Conservation (phyloP, 2,329 filamentous ascomycete genomes). For the Beauveria medogensis region DNA sequence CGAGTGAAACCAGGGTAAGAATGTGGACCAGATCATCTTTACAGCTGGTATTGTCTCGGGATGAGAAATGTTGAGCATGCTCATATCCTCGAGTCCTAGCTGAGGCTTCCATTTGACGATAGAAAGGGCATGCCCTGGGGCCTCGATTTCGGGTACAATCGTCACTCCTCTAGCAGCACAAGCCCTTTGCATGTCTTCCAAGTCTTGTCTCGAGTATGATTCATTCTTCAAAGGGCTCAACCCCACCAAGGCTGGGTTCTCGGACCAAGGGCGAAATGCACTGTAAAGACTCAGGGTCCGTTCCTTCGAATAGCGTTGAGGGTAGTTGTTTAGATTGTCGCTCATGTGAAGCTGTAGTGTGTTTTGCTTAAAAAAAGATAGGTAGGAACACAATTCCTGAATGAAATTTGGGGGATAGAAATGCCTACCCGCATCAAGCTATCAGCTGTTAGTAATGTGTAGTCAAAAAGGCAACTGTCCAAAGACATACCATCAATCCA, state of each 20-base stretch:
- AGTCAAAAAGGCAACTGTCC: background rate
- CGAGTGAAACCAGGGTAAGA: slow-evolving; percentile 46
- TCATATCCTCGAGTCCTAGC: slow-evolving; percentile 35
- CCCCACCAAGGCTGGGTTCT: slow-evolving; percentile 36
- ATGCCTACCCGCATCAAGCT: slow-evolving; percentile 45
- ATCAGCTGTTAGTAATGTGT: background rate
- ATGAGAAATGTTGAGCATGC: slow-evolving; percentile 35
- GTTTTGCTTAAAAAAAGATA: slow-evolving; percentile 54
- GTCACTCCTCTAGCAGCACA: slow-evolving; percentile 50
- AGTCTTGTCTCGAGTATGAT: slow-evolving; percentile 42
- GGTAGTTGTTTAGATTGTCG: slow-evolving; percentile 41
- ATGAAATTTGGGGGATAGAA: slow-evolving; percentile 48
- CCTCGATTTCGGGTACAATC: slow-evolving; percentile 51
- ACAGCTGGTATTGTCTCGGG: slow-evolving; percentile 43
- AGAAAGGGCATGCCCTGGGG: slow-evolving; percentile 47
- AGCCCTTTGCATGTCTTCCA: slow-evolving; percentile 41
- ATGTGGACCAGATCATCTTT: slow-evolving; percentile 42
- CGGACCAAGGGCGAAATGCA: slow-evolving; percentile 45
- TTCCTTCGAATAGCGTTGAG: slow-evolving; percentile 36
- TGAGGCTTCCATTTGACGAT: slow-evolving; percentile 53
- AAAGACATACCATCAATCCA: slow-evolving; percentile 31
- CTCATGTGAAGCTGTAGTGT: slow-evolving; percentile 50
- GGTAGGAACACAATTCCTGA: slow-evolving; percentile 48
- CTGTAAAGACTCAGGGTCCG: slow-evolving; percentile 43
- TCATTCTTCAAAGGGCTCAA: slow-evolving; percentile 45